Evolutionary conservation across 2,329 filamentous ascomycete species (phyloP).

Genomic region (Erysiphe pulchra): DNA sequence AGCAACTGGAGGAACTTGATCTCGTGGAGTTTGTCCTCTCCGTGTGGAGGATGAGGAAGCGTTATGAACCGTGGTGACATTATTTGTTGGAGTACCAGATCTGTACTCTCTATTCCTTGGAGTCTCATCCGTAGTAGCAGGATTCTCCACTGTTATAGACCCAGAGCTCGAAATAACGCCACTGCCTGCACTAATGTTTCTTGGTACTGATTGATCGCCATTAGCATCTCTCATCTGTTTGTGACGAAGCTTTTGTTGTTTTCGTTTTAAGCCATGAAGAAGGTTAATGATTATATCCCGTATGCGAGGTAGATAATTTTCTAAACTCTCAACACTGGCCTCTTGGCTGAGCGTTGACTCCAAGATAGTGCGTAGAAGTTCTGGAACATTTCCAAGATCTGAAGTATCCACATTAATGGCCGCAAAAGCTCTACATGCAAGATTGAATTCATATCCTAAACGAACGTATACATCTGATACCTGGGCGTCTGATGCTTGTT

Average conservation of each 20-base stretch:
- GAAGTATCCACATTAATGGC: slow-evolving; percentile 90
- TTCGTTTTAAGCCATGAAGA: slow-evolving; percentile 84
- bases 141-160: slow-evolving; percentile 31
- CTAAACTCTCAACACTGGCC: slow-evolving; percentile 76
- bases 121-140: slow-evolving; percentile 16
- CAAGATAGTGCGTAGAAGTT: slow-evolving; percentile 67
- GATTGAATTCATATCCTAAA: slow-evolving; percentile 96
- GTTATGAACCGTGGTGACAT: slow-evolving; percentile 21
- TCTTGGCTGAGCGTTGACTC: slow-evolving; percentile 94
- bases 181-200: slow-evolving; percentile 32
- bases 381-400: slow-evolving; percentile 85
- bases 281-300: slow-evolving; percentile 97
- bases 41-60: slow-evolving; percentile 13
- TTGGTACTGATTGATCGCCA: slow-evolving; percentile 7
- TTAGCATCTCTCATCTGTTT: slow-evolving; percentile 27
- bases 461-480: slow-evolving; percentile 97
- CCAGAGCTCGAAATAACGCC: slow-evolving; percentile 30
- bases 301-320: slow-evolving; percentile 80
- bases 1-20: slow-evolving; percentile 24
- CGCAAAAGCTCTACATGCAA: slow-evolving; percentile 88
- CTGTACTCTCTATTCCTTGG: slow-evolving; percentile 4
- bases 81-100: slow-evolving; percentile 6
- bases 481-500: slow-evolving; percentile 72
- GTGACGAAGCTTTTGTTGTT: slow-evolving; percentile 65
- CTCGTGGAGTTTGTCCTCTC: slow-evolving; percentile 16